These are phyloP conservation scores for Ganoderma lingzhi DNA, from an alignment of 1,284 basidiomycete genomes.

Conservation along the genomic window DNA sequence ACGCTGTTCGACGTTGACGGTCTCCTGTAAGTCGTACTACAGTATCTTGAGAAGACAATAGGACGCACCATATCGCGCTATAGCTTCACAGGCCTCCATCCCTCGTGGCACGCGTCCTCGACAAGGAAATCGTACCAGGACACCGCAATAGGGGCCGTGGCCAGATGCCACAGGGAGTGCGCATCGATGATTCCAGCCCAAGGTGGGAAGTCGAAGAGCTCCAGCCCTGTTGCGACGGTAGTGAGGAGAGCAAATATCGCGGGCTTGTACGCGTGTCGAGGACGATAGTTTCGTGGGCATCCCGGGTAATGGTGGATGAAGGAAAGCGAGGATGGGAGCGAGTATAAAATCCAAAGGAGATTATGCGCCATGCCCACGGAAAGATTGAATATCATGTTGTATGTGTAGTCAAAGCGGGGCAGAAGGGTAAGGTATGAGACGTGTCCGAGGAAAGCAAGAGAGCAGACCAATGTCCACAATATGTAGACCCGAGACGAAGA, in stretches of 20 bases:
- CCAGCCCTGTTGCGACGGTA: conserved; percentile 81
- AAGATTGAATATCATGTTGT: conserved; percentile 93
- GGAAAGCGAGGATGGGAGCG: conserved; percentile 60
- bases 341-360: conserved; percentile 84
- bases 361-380: conserved; percentile 83
- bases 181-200: conserved; percentile 85
- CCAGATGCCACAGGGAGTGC: conserved; percentile 94
- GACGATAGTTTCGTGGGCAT: conserved; percentile 61
- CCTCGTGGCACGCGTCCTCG: conserved; percentile 68
- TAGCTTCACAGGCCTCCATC: conserved; percentile 42
- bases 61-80: conserved; percentile 7
- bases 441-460: conserved; percentile 68
- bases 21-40: background rate
- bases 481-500: conserved; percentile 28
- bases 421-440: conserved; percentile 81
- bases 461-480: conserved; percentile 57
- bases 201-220: conserved; percentile 94
- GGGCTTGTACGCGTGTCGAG: conserved; percentile 60
- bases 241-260: conserved; percentile 75
- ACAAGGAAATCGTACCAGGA: conserved; percentile 89
- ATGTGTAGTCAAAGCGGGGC: conserved; percentile 92
- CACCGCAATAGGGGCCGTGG: conserved; percentile 82
- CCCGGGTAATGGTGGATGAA: conserved; percentile 62
- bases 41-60: background rate
- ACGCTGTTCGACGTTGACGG: background rate